phyloP scores from a whole-genome alignment of 805 yeast genomes.

The Nakazawaea pomicola region DNA sequence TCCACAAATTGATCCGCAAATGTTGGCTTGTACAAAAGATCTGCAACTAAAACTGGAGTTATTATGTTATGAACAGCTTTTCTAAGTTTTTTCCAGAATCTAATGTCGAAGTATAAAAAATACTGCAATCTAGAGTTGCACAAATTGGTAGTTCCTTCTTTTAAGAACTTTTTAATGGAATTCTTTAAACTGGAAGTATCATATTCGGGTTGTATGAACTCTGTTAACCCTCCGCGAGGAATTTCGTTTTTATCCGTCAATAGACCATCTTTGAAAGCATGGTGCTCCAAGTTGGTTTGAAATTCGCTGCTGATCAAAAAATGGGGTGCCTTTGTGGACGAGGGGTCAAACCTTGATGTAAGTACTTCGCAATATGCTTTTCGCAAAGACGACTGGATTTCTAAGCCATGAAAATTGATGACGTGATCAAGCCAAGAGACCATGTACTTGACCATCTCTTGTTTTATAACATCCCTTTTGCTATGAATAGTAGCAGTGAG shows the following conservation, averaged over 20 bases:
- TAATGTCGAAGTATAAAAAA: slow-evolving; percentile 51
- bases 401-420: slow-evolving; percentile 29
- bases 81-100: slow-evolving; percentile 52
- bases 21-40: slow-evolving; percentile 37
- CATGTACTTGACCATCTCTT: slow-evolving; percentile 38
- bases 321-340: slow-evolving; percentile 12
- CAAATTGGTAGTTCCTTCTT: slow-evolving; percentile 13
- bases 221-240: slow-evolving; percentile 19
- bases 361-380: slow-evolving; percentile 38
- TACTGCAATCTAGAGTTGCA: slow-evolving; percentile 50
- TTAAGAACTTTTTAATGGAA: not conserved
- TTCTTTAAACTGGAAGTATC: slow-evolving; percentile 19
- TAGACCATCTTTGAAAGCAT: slow-evolving; percentile 23
- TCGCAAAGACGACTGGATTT: slow-evolving; percentile 35
- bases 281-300: slow-evolving; percentile 1
- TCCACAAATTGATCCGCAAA: slow-evolving; percentile 51
- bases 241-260: slow-evolving; percentile 29
- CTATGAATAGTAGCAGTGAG: slow-evolving; percentile 52
- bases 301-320: not conserved
- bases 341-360: slow-evolving; percentile 22
- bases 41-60: slow-evolving; percentile 52
- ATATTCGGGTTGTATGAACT: slow-evolving; percentile 18
- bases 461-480: slow-evolving; percentile 45
- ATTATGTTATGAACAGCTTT: slow-evolving; percentile 41
- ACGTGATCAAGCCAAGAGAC: slow-evolving; percentile 49